phyloP scores from a whole-genome alignment of 2,329 filamentous ascomycete genomes.

The Exophiala sideris region DNA sequence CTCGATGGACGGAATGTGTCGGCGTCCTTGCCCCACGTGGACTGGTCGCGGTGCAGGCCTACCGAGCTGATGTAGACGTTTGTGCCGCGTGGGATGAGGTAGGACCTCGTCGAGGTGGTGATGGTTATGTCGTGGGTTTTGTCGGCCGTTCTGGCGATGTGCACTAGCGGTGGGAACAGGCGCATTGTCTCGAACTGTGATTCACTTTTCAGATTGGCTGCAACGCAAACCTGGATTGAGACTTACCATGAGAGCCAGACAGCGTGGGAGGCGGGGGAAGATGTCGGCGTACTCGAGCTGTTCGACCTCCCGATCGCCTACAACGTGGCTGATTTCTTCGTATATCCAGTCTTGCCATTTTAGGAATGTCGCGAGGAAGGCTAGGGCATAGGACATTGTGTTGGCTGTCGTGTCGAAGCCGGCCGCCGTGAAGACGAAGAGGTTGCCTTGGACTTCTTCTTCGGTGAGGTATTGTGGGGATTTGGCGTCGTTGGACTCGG shows the following conservation, averaged over 20 bases:
- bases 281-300: constrained; percentile 41
- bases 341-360: constrained; percentile 52
- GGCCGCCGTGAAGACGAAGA: constrained; percentile 26
- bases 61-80: constrained; percentile 37
- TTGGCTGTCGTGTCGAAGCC: constrained; percentile 48
- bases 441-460: constrained; percentile 25
- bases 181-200: constrained; percentile 42
- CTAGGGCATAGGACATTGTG: constrained; percentile 49
- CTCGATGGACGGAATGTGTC: constrained; percentile 38
- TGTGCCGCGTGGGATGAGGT: constrained; percentile 35
- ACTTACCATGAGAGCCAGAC: constrained; percentile 49
- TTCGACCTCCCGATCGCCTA: constrained; percentile 28
- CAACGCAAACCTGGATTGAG: background rate
- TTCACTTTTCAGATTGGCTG: constrained; percentile 37
- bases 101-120: constrained; percentile 30
- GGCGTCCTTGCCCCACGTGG: constrained; percentile 34
- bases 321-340: constrained; percentile 46
- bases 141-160: constrained; percentile 36
- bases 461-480: constrained; percentile 12
- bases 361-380: constrained; percentile 45
- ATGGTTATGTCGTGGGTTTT: constrained; percentile 29
- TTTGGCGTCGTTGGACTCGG: constrained; percentile 8
- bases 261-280: constrained; percentile 45
- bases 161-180: constrained; percentile 39
- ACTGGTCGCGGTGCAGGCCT: constrained; percentile 30